These are phyloP conservation scores for Tagetes erecta DNA, from an alignment of 129 eudicot genomes.

Conservation along the genomic window DNA sequence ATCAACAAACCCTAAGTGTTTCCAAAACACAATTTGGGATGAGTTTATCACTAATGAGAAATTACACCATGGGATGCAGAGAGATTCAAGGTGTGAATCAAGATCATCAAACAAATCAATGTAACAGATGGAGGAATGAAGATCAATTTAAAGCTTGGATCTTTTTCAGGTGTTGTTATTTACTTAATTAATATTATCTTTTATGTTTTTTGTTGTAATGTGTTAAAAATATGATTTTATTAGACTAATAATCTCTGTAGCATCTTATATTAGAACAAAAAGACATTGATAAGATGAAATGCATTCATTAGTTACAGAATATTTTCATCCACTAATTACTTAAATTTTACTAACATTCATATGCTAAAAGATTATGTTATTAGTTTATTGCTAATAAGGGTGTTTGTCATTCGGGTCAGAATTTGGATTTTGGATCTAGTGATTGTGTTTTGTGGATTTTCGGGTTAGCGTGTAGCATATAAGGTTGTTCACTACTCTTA, in stretches of 20 bases:
- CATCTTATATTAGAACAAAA: conserved; percentile 10
- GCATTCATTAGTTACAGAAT: background rate
- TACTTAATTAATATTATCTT: background rate
- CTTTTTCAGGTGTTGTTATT: background rate
- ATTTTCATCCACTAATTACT: background rate
- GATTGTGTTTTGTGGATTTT: conserved; percentile 1
- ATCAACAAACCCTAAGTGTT: background rate
- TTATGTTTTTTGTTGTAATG: background rate
- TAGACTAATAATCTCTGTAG: background rate
- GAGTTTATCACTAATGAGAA: too few relatives aligned
- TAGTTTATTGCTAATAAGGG: conserved; percentile 6
- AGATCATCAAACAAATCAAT: conserved; percentile 34
- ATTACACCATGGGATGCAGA: conserved; percentile 82
- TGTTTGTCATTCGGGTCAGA: conserved; percentile 7
- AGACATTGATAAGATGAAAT: background rate
- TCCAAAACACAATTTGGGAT: background rate
- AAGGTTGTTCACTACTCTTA: background rate
- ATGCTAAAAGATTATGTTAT: background rate
- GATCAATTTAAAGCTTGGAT: background rate
- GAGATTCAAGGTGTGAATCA: conserved; percentile 69
- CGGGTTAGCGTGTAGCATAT: conserved; percentile 10
- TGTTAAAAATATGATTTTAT: background rate
- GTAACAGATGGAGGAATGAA: background rate
- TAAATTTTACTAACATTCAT: background rate
- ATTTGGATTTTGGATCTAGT: background rate